These are phyloP conservation scores for Rhodotorula sp. DNA, from an alignment of 1,284 basidiomycete species.

Conservation along the genomic window DNA sequence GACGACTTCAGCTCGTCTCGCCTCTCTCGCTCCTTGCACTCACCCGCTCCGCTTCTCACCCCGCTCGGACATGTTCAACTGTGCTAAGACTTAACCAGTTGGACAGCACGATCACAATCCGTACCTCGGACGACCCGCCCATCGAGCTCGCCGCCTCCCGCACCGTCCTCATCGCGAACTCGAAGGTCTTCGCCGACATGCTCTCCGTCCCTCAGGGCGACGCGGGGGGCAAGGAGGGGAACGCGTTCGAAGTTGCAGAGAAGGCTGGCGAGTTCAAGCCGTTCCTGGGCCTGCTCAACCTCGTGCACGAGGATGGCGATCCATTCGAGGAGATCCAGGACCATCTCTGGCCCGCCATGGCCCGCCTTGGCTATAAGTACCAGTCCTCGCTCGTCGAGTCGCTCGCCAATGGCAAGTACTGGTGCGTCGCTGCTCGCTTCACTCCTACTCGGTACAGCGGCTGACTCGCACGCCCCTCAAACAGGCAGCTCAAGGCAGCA, in stretches of 20 bases:
- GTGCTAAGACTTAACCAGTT: too few species aligned
- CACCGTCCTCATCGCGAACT: constrained; percentile 2
- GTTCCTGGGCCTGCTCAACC: not conserved
- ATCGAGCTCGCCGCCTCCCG: not conserved
- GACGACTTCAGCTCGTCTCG: too few species aligned
- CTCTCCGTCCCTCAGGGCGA: not conserved
- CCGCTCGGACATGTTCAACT: too few species aligned
- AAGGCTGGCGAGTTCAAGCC: not conserved
- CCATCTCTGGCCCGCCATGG: not conserved
- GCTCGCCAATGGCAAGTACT: not conserved
- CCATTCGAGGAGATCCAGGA: not conserved
- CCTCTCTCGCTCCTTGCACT: too few species aligned
- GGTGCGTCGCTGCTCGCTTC: not conserved
- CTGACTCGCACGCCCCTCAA: too few species aligned
- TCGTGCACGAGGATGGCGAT: not conserved
- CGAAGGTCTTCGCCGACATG: constrained; percentile 17
- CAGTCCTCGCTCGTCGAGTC: not conserved
- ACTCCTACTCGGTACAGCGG: too few species aligned
- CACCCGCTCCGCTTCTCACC: too few species aligned
- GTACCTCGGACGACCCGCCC: constrained; percentile 10
- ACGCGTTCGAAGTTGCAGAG: not conserved
- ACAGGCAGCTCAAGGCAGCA: too few species aligned
- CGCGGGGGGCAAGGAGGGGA: not conserved
- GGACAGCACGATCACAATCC: not conserved
- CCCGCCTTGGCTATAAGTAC: not conserved